Conservation (phyloP, 768 basidiomycete species). For the Pleurotus eryngii region DNA sequence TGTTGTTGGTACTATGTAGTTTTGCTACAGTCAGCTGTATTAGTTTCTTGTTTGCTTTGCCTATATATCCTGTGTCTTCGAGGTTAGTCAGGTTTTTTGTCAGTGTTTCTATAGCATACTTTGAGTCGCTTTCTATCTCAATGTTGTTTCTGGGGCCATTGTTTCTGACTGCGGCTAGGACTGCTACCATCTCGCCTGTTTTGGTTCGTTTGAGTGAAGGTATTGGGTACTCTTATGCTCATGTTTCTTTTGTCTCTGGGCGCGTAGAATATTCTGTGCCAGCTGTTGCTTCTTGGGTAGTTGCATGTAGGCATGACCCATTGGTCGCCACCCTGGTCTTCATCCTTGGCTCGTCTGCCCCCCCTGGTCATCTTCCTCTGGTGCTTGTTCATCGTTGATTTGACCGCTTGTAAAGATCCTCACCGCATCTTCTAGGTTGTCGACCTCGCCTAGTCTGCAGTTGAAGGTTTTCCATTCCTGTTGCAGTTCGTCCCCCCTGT, state of each 20-base stretch:
- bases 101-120: conserved; percentile 16
- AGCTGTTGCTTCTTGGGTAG: not conserved
- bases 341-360: not conserved
- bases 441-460: too few species aligned
- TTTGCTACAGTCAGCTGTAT: conserved; percentile 3
- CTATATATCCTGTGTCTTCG: conserved; percentile 26
- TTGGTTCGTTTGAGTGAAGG: conserved; percentile 17
- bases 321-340: not conserved
- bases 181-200: conserved; percentile 13
- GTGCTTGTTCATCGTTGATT: not conserved
- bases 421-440: not conserved
- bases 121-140: conserved; percentile 3
- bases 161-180: conserved; percentile 5
- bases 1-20: conserved; percentile 10
- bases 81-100: conserved; percentile 14
- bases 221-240: conserved; percentile 7
- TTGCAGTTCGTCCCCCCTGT: not conserved
- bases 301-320: not conserved
- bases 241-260: conserved; percentile 13
- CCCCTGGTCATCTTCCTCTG: too few species aligned
- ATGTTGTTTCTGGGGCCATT: not conserved
- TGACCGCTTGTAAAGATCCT: not conserved
- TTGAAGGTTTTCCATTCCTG: not conserved
- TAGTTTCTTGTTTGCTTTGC: conserved; percentile 11
- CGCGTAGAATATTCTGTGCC: not conserved